Evolutionary conservation across 768 basidiomycete species (phyloP), one percentile per base, ranked within the genome.

Genomic region (Lanmaoa pseudosensibilis): DNA sequence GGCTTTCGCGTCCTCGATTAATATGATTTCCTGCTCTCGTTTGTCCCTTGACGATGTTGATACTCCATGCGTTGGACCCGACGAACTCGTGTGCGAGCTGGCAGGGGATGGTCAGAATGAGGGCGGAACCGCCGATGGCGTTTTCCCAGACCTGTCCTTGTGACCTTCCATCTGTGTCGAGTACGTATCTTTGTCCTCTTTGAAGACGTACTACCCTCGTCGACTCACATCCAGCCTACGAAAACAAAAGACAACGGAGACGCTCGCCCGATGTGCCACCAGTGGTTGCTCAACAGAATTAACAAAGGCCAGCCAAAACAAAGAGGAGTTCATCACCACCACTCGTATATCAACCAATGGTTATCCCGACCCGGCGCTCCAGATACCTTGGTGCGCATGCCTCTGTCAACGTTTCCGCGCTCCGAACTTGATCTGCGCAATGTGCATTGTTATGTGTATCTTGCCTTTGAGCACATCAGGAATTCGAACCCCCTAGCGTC

Each of bases 181-280:
- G 47, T 46, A 57, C 36, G 51, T 50, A 39, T 54, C 56, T 27
- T 54, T 10, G 52, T 64, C 59, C 34, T 61, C 54, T 39, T 58
- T 54, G 37, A 57, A 49, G 46, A 65, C 55, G 12, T 47, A 55
- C 55, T 40, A 23, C 23, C 23, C n/a, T 2, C 2, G n/a, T 46
- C n/a, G n/a, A n/a, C n/a, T n/a, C n/a, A n/a, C n/a, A n/a, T n/a
- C 19, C 12, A 33, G 19, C 11, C 5, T 3, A 43, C 8, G 41
- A n/a, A n/a, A n/a, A n/a, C n/a, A n/a, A n/a, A n/a, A n/a, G n/a
- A 25, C 13, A 19, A 15, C 15, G 13, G 27, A 15, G n/a, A 19
- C n/a, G 8, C 39, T 25, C 19, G 32, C 50, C 46, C 46, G 45
- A 49, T 46, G 52, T 15, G 27, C 34, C 43, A 51, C 40, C 50